Percentiles rank a stretch among this genome's conserved stretches.
Evolutionary conservation across 2,329 filamentous ascomycete genomes (phyloP).

Genomic region (Penicillium sp.): DNA sequence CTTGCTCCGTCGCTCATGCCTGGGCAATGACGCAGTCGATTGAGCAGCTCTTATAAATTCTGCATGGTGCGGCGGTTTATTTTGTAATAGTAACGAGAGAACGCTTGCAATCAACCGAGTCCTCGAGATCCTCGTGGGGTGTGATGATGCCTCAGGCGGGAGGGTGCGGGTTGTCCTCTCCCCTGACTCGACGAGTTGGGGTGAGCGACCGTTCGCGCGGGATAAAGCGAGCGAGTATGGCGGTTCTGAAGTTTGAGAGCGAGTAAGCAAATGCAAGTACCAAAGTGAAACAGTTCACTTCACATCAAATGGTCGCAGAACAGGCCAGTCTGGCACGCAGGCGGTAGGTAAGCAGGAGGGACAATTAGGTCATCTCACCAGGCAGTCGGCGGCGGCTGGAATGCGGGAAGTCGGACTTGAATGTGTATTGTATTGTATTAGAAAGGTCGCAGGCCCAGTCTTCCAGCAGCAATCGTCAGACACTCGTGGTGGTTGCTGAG

Average conservation of each 20-base stretch:
- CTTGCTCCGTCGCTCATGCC: constrained; percentile 10
- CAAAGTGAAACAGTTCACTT: neutral
- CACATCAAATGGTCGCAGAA: neutral
- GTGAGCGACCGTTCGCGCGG: neutral
- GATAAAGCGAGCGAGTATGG: neutral
- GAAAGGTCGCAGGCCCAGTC: neutral
- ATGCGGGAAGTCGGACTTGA: neutral
- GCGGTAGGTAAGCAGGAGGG: neutral
- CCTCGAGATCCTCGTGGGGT: neutral
- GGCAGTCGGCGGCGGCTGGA: constrained; percentile 4
- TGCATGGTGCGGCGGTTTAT: neutral
- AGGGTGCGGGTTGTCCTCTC: neutral
- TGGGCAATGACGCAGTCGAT: constrained; percentile 6
- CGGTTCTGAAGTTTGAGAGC: neutral
- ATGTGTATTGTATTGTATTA: neutral
- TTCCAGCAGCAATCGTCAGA: neutral
- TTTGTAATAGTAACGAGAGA: neutral
- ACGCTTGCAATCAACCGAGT: neutral
- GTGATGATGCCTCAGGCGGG: constrained; percentile 3
- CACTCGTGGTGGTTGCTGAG: neutral
- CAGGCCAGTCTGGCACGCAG: constrained; percentile 2
- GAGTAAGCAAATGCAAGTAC: constrained; percentile 4
- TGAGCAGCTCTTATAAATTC: constrained; percentile 9
- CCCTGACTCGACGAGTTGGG: constrained; percentile 3
- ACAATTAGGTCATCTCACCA: constrained; percentile 14